Evolutionary conservation across 2,329 filamentous ascomycete species (phyloP).

Genomic region (Beauveria varroae): DNA sequence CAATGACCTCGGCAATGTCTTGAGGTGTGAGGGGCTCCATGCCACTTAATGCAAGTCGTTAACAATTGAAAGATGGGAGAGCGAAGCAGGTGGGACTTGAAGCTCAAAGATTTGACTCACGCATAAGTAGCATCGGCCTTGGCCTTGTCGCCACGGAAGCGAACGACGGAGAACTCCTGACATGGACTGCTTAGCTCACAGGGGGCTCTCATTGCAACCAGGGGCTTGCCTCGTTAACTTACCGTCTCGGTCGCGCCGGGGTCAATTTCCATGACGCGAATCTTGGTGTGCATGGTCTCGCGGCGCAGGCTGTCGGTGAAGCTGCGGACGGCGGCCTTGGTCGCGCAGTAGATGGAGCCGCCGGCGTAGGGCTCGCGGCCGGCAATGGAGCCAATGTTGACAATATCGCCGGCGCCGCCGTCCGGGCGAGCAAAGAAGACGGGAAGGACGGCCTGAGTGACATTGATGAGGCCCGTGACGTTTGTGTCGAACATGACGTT

Average conservation of each 20-base stretch:
- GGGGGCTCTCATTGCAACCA: too few species aligned
- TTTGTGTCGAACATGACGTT: slow-evolving; percentile 87
- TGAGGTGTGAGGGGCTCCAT: slow-evolving; percentile 80
- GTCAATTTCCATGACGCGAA: slow-evolving; percentile 81
- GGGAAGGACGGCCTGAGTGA: slow-evolving; percentile 85
- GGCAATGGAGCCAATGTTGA: slow-evolving; percentile 91
- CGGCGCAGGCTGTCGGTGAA: slow-evolving; percentile 79
- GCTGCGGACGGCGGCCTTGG: slow-evolving; percentile 78
- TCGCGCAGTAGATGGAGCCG: slow-evolving; percentile 87
- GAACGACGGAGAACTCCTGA: slow-evolving; percentile 78
- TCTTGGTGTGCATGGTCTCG: slow-evolving; percentile 73
- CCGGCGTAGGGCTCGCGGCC: slow-evolving; percentile 79
- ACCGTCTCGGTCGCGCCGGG: slow-evolving; percentile 89
- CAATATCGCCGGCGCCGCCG: slow-evolving; percentile 81
- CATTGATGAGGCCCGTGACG: slow-evolving; percentile 88
- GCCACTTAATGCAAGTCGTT: slow-evolving; percentile 38
- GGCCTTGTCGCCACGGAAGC: slow-evolving; percentile 79
- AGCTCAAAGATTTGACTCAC: slow-evolving; percentile 38
- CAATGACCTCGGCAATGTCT: slow-evolving; percentile 84
- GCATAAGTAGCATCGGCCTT: slow-evolving; percentile 89
- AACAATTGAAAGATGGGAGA: background rate
- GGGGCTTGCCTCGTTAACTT: slow-evolving; percentile 17
- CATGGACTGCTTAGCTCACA: background rate
- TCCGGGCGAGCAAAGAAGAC: slow-evolving; percentile 71
- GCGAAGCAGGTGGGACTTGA: background rate